Percentiles rank a stretch among this genome's conserved stretches.
phyloP scores from a whole-genome alignment of 129 eudicot genomes.

The Tagetes erecta region DNA sequence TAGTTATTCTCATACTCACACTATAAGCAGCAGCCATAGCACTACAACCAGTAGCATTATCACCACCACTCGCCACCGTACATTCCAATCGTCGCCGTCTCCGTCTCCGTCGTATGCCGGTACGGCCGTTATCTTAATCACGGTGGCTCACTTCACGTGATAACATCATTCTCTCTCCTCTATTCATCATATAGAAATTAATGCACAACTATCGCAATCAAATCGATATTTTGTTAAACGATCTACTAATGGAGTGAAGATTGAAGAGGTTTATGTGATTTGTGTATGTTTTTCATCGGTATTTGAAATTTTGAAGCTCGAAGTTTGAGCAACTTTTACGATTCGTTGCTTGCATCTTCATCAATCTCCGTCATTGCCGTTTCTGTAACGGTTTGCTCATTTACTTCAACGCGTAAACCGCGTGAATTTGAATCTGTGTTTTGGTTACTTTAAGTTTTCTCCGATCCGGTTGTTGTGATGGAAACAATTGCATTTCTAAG shows the following conservation, averaged over 20 bases:
- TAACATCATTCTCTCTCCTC: constrained; percentile 28
- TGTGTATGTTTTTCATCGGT: constrained; percentile 6
- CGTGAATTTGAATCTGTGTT: constrained; percentile 20
- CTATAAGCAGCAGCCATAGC: constrained; percentile 13
- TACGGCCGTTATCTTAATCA: constrained; percentile 15
- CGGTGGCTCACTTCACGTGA: constrained; percentile 36
- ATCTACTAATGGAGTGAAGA: constrained; percentile 4
- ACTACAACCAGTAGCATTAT: constrained; percentile 6
- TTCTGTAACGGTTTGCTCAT: constrained; percentile 28
- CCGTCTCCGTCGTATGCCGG: not conserved
- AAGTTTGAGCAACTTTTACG: constrained; percentile 12
- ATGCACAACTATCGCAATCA: constrained; percentile 23
- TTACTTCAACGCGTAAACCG: constrained; percentile 19
- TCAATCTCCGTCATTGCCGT: constrained; percentile 32
- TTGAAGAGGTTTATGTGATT: constrained; percentile 2
- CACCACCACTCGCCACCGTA: constrained; percentile 8
- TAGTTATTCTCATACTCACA: constrained; percentile 19
- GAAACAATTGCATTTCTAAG: constrained; percentile 10
- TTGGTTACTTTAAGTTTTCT: constrained; percentile 8
- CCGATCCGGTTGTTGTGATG: constrained; percentile 19
- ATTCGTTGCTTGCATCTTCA: constrained; percentile 30
- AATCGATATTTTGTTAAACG: not conserved
- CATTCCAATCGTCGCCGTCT: constrained; percentile 22
- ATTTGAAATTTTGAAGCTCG: constrained; percentile 20
- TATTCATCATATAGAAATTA: not conserved